phyloP scores from a whole-genome alignment of 202 grass and related monocot genomes.

The Bolboschoenoplectus hybrid region DNA sequence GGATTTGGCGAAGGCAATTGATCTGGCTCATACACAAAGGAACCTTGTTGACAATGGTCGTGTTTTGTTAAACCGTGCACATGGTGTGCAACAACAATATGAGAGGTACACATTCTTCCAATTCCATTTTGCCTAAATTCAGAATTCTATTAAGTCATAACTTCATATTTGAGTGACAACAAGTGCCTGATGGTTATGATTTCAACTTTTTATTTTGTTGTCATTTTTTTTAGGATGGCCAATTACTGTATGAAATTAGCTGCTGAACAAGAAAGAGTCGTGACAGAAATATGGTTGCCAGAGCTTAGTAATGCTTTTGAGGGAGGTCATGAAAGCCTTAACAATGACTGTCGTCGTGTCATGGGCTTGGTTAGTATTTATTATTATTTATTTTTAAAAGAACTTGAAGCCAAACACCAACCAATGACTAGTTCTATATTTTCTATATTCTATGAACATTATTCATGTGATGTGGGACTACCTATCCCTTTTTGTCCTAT shows the following conservation, averaged over 20 bases:
- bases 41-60: conserved; percentile 87
- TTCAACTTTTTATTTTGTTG: conserved; percentile 28
- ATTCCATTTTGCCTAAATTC: conserved; percentile 13
- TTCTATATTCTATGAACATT: background rate
- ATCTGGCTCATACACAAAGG: conserved; percentile 69
- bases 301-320: conserved; percentile 81
- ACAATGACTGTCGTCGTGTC: conserved; percentile 72
- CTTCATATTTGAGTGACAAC: conserved; percentile 11
- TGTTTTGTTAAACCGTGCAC: conserved; percentile 84
- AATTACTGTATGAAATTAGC: conserved; percentile 97
- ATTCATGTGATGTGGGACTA: conserved; percentile 24
- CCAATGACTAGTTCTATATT: background rate
- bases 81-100: conserved; percentile 89
- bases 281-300: conserved; percentile 78
- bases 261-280: conserved; percentile 82
- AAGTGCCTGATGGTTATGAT: background rate
- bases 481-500: background rate
- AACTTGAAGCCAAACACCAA: conserved; percentile 12
- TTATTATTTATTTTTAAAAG: background rate
- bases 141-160: conserved; percentile 16
- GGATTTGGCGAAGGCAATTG: conserved; percentile 92
- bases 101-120: conserved; percentile 61
- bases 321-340: conserved; percentile 79
- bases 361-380: conserved; percentile 73
- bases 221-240: conserved; percentile 66